Evolutionary conservation across 345 rosid species (phyloP).

Genomic region (Syzygium oleosum): DNA sequence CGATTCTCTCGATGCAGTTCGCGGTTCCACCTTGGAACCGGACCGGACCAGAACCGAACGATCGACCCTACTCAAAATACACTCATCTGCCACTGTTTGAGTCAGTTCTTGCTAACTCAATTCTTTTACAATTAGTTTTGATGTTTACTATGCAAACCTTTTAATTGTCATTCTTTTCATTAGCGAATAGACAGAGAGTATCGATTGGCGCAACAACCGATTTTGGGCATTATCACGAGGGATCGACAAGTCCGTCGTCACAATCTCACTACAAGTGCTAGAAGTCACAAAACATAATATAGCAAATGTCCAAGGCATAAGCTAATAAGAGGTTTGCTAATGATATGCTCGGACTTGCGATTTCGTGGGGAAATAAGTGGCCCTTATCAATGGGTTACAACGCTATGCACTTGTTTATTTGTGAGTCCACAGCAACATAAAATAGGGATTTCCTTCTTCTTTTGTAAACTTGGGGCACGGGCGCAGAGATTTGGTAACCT

Average conservation of each 20-base stretch:
- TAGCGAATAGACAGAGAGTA: not conserved
- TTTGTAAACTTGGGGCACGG: not conserved
- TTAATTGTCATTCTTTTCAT: not conserved
- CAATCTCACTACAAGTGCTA: accelerated
- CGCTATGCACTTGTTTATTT: not conserved
- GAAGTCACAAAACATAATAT: accelerated
- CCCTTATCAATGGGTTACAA: not conserved
- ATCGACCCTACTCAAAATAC: no score
- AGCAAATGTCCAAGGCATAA: not conserved
- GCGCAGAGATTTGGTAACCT: no score
- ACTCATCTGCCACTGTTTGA: no score
- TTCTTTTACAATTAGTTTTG: not conserved
- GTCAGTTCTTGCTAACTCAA: no score
- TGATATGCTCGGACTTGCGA: not conserved
- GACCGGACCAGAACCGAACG: no score
- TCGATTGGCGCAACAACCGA: not conserved
- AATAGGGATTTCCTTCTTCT: not conserved
- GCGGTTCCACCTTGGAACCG: no score
- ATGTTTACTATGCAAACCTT: not conserved
- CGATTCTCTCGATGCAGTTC: no score
- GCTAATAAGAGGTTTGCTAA: not conserved
- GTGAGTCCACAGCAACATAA: not conserved
- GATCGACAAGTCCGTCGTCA: not conserved
- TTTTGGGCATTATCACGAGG: not conserved
- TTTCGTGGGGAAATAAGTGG: not conserved